These are phyloP conservation scores for Penicillium sp. DNA, from an alignment of 2,329 filamentous ascomycete genomes.

Conservation along the genomic window DNA sequence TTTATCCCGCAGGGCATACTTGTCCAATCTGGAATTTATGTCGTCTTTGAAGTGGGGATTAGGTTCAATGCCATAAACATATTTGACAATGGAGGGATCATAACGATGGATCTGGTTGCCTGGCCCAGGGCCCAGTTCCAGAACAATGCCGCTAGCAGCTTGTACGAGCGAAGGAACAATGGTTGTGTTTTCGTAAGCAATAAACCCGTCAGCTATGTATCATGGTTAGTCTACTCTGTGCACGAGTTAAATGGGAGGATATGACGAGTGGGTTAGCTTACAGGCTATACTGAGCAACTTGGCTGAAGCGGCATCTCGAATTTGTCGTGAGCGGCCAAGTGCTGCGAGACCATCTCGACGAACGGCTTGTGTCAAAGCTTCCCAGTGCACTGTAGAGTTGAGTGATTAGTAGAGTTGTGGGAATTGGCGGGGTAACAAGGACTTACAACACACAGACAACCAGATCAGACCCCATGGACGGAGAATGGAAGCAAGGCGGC, in stretches of 20 bases:
- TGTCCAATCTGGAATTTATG: conserved; percentile 33
- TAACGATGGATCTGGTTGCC: conserved; percentile 48
- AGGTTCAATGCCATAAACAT: conserved; percentile 46
- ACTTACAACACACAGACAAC: conserved; percentile 17
- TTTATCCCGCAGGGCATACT: conserved; percentile 34
- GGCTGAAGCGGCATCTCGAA: conserved; percentile 22
- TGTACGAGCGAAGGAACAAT: conserved; percentile 33
- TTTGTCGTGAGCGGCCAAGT: conserved; percentile 9
- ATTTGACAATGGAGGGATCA: conserved; percentile 32
- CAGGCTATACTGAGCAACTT: conserved; percentile 20
- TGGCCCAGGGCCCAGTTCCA: conserved; percentile 48
- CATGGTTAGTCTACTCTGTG: background rate
- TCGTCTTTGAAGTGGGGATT: conserved; percentile 37
- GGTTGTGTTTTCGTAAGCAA: conserved; percentile 38
- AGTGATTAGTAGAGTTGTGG: background rate
- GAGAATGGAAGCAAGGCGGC: conserved; percentile 13
- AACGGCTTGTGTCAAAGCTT: conserved; percentile 18
- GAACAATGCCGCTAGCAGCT: conserved; percentile 37
- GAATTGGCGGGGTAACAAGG: background rate
- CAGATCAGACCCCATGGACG: conserved; percentile 20
- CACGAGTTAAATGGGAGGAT: background rate
- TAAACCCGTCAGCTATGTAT: conserved; percentile 27
- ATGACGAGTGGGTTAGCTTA: conserved; percentile 4
- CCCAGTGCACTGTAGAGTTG: conserved; percentile 18
- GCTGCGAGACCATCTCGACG: conserved; percentile 18